A percentile compares a stretch with the other conserved stretches of the same genome.
These are phyloP conservation scores for Cicer bijugum DNA, from an alignment of 306 rosid genomes.

Conservation along the genomic window DNA sequence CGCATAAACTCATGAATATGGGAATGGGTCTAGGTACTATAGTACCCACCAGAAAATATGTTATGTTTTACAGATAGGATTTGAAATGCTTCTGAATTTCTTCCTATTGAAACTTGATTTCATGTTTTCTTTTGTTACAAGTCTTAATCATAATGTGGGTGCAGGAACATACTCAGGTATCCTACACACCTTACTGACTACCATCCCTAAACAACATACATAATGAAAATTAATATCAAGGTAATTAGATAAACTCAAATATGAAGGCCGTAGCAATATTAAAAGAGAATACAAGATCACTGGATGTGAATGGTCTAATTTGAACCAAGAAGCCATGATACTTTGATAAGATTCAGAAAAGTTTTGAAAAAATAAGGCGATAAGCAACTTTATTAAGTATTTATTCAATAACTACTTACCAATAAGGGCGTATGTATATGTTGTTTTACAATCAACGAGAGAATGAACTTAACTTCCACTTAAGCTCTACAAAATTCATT, in stretches of 20 bases:
- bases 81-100: neutral
- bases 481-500: neutral
- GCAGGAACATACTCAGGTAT: neutral
- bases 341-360: slow-evolving; percentile 7
- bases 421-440: neutral
- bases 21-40: neutral
- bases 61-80: neutral
- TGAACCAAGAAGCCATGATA: neutral
- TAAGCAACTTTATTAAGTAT: too few relatives aligned
- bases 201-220: neutral
- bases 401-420: neutral
- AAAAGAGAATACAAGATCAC: slow-evolving; percentile 16
- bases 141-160: neutral
- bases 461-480: neutral
- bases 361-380: neutral
- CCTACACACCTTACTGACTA: neutral
- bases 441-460: neutral
- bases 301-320: slow-evolving; percentile 16
- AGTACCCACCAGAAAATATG: neutral
- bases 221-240: slow-evolving; percentile 14
- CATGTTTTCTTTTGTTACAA: neutral
- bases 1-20: neutral
- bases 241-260: neutral
- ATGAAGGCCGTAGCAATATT: neutral
- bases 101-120: neutral